Evolutionary conservation across 148 eudicot species (phyloP).

Genomic region (Rhododendron kiyosumense): DNA sequence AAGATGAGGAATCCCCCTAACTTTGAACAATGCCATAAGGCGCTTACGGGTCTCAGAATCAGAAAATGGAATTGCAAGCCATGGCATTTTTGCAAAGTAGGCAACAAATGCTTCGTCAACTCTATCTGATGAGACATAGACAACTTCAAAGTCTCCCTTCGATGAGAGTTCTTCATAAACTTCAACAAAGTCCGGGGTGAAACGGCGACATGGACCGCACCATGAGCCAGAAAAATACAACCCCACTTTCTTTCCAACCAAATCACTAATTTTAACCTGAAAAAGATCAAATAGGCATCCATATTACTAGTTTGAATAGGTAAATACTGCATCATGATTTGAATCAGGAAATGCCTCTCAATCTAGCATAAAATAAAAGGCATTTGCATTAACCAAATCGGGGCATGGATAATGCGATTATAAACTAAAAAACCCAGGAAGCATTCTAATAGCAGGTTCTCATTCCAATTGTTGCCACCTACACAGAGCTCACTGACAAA

Average conservation of each 20-base stretch:
- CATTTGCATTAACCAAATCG: background rate
- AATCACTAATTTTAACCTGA: conserved; percentile 38
- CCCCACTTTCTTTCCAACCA: conserved; percentile 40
- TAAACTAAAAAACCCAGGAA: background rate
- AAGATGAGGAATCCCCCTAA: conserved; percentile 48
- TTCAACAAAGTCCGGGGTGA: conserved; percentile 41
- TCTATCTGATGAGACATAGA: conserved; percentile 41
- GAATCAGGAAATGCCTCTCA: background rate
- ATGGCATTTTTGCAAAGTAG: conserved; percentile 54
- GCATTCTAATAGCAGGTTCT: background rate
- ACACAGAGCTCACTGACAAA: background rate
- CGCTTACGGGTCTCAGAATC: conserved; percentile 23
- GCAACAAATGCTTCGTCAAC: conserved; percentile 39
- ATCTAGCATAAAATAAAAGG: background rate
- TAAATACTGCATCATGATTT: background rate
- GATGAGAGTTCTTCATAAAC: conserved; percentile 34
- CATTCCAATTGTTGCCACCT: background rate
- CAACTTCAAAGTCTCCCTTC: conserved; percentile 41
- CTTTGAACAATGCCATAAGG: conserved; percentile 28
- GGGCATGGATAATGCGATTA: background rate
- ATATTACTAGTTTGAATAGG: no score
- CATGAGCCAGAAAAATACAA: conserved; percentile 55
- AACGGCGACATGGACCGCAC: conserved; percentile 54
- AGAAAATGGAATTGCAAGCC: conserved; percentile 51
- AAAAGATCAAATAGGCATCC: background rate